Conservation (phyloP, 2,329 filamentous ascomycete species). For the Sclerotinia minor region DNA sequence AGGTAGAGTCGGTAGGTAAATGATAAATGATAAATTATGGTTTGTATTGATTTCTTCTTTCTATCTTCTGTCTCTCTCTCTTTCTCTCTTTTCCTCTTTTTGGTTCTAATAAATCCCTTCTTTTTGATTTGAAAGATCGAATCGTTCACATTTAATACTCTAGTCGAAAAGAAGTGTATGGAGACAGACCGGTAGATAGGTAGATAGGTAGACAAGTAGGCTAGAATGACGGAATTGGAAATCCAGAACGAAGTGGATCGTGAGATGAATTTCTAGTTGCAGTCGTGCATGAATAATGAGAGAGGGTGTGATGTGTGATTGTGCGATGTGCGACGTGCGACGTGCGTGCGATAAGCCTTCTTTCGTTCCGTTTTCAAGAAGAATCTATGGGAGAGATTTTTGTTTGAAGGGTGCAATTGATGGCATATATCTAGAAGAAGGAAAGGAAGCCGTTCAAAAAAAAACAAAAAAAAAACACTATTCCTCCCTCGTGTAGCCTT, state of each 20-base stretch:
- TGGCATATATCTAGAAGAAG: neutral
- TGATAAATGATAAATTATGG: neutral
- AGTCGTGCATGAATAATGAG: constrained; percentile 4
- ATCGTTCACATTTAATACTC: neutral
- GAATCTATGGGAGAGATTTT: neutral
- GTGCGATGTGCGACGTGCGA: too few relatives aligned
- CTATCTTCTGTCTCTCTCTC: neutral
- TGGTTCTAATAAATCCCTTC: neutral
- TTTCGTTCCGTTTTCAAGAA: neutral
- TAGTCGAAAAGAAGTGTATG: neutral
- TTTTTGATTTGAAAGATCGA: neutral
- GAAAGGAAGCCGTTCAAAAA: constrained; percentile 4
- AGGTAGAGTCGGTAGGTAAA: neutral
- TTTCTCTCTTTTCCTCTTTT: neutral
- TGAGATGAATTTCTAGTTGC: constrained; percentile 12
- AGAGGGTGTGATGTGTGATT: neutral
- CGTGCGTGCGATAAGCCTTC: neutral
- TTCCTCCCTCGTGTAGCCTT: neutral
- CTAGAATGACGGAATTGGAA: neutral
- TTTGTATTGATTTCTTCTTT: neutral
- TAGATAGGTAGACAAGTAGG: neutral
- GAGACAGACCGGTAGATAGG: neutral
- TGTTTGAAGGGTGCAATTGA: neutral
- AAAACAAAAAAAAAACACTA: too few relatives aligned
- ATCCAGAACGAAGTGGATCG: constrained; percentile 1